Base-by-base conservation (phyloP, 2,329 filamentous ascomycete species). In the Curvularia lunata region DNA sequence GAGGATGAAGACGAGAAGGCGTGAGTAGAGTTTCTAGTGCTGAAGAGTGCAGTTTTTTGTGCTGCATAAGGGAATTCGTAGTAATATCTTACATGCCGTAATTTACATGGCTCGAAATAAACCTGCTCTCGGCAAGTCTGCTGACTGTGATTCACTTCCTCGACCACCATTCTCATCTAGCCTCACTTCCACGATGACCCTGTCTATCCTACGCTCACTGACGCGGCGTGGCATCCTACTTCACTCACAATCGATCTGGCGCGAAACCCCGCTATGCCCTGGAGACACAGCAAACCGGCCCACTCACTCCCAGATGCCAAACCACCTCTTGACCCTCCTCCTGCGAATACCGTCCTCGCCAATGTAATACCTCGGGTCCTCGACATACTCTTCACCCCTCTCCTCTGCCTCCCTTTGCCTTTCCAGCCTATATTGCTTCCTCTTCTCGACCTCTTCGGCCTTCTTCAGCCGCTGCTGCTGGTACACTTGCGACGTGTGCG, bases 361-460 rank as follows among this genome's bases (percentile, higher is more conserved):
- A 60, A 76, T 61, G 54, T 75, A 76, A 62, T 68, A 72, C 64
- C 74, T 78, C 46, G 72, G 68, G 51, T 76, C 74, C 62, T 71
- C 75, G 28, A 69, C 67, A 57, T 73, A 73, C 53, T 75, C 70
- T 61, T 72, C 71, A n/a, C 74, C 72, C 62, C 54, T 68, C 64
- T 69, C 70, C 50, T 68, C 68, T 5, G 69, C 74, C 65, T 70
- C 74, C 68, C 59, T 56, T 65, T 69, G 76, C 75, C 77, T 79
- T 59, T 72, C 67, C 78, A 91, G 88, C 70, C 93, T 87, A 79
- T 92, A 99, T 77, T 91, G 88, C 60, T 86, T 86, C 69, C 94
- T 85, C 86, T 97, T 97, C 76, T 89, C 85, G 27, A 95, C 89
- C 79, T 99, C 95, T 66, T 97, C 92, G 54, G 92, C 83, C 65